Evolutionary conservation across 495 filamentous ascomycete genomes (phyloP).

Genomic region (Xylaria cubensis): DNA sequence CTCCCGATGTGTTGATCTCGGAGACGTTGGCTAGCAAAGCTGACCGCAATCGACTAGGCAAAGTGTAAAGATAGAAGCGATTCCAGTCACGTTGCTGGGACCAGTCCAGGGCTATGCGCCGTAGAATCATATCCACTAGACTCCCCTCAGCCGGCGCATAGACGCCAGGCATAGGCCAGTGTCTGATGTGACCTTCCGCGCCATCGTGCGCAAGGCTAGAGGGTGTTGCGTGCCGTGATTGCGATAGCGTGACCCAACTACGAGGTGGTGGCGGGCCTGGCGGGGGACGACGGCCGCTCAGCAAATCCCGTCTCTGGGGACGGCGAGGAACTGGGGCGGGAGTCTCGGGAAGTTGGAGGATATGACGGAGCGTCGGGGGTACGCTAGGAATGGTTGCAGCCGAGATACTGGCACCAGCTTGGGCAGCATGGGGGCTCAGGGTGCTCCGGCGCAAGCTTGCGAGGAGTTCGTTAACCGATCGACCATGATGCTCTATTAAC

Average conservation of each 20-base stretch:
- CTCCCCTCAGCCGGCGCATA: constrained; percentile 52
- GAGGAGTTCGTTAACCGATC: constrained; percentile 59
- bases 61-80: constrained; percentile 65
- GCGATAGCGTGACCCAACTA: constrained; percentile 65
- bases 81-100: constrained; percentile 70
- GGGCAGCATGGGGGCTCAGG: constrained; percentile 33
- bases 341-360: constrained; percentile 74
- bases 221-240: constrained; percentile 35
- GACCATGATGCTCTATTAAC: constrained; percentile 35
- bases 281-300: constrained; percentile 54
- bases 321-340: constrained; percentile 69
- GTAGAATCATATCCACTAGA: constrained; percentile 64
- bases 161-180: constrained; percentile 44
- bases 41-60: constrained; percentile 67
- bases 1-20: constrained; percentile 52
- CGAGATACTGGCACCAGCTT: constrained; percentile 23
- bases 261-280: constrained; percentile 74
- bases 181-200: constrained; percentile 18
- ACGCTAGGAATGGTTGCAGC: constrained; percentile 47
- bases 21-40: constrained; percentile 69
- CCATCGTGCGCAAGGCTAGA: constrained; percentile 17
- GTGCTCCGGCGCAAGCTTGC: constrained; percentile 52
- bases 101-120: constrained; percentile 72
- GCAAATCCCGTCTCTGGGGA: constrained; percentile 48
- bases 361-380: constrained; percentile 57